These are phyloP conservation scores for Saccharomyces hybrid DNA, from an alignment of 1,139 yeast species.

Conservation along the genomic window DNA sequence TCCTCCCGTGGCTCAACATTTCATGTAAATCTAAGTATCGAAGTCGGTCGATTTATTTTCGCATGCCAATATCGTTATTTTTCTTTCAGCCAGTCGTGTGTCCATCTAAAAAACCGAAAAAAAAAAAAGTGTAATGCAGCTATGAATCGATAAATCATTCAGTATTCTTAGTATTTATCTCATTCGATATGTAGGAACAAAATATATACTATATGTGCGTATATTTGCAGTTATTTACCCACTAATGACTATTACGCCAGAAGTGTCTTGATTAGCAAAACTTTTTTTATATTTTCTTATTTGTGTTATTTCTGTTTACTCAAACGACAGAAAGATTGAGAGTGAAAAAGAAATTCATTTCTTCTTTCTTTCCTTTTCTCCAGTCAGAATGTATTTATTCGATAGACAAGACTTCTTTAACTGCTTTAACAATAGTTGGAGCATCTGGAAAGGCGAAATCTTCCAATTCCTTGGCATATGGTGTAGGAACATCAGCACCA, in stretches of 20 bases:
- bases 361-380: background rate
- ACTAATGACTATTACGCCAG: background rate
- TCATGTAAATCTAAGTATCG: background rate
- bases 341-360: background rate
- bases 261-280: background rate
- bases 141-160: background rate
- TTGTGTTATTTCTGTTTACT: background rate
- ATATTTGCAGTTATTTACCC: background rate
- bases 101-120: too few species aligned
- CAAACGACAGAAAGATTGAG: too few species aligned
- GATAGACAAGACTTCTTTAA: constrained; percentile 79
- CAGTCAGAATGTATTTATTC: constrained; percentile 26
- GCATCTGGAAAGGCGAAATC: constrained; percentile 98
- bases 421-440: constrained; percentile 83
- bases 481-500: constrained; percentile 99
- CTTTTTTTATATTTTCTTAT: background rate
- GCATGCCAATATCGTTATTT: background rate
- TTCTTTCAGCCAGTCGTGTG: background rate
- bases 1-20: background rate
- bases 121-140: background rate
- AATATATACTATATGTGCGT: background rate
- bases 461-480: constrained; percentile 93
- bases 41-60: background rate
- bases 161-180: background rate
- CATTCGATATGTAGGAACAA: background rate